These are phyloP conservation scores for Diversispora eburnea DNA, from an alignment of 192 early-diverging fungal species.

Conservation along the genomic window DNA sequence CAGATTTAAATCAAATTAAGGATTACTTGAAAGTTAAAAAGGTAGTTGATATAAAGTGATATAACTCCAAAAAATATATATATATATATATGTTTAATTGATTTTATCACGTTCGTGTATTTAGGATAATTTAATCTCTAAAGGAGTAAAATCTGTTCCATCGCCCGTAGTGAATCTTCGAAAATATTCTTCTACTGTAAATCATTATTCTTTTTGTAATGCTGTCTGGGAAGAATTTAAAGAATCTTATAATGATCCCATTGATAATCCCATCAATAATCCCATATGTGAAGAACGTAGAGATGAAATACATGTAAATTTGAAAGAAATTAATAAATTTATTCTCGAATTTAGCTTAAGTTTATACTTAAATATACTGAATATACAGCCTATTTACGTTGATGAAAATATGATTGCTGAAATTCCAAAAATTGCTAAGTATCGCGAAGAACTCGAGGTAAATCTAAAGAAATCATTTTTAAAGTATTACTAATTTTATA, in stretches of 20 bases:
- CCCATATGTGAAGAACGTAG: background rate
- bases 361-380: too few relatives aligned
- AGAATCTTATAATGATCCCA: constrained; percentile 44
- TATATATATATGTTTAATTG: background rate
- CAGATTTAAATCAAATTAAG: constrained; percentile 57
- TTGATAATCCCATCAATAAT: constrained; percentile 20
- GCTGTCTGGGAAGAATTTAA: constrained; percentile 71
- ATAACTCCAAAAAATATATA: background rate
- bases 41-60: background rate
- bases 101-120: constrained; percentile 6
- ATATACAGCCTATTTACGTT: background rate
- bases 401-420: constrained; percentile 9
- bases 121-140: constrained; percentile 64
- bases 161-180: constrained; percentile 81
- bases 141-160: constrained; percentile 88
- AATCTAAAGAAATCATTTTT: background rate
- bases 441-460: constrained; percentile 31
- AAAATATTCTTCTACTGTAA: constrained; percentile 76
- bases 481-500: background rate
- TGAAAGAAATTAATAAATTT: background rate
- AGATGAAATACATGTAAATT: background rate
- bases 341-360: background rate
- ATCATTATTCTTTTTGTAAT: constrained; percentile 80
- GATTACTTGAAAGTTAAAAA: constrained; percentile 34
- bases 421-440: constrained; percentile 18